phyloP scores from a whole-genome alignment of 306 rosid genomes.

The Trifolium pratense region DNA sequence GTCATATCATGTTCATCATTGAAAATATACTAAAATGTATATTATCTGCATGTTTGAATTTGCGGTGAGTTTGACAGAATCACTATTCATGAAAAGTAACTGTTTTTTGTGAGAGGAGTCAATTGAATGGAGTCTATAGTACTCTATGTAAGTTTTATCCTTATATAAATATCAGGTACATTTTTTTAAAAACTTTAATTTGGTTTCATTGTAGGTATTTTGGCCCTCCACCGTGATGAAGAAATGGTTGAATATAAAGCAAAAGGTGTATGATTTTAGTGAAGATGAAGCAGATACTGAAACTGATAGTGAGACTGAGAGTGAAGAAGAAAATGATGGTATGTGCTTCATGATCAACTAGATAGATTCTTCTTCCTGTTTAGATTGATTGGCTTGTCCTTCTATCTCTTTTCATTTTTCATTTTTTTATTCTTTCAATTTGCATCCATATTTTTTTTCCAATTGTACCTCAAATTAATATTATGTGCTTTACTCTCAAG shows the following conservation, averaged over 20 bases:
- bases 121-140: too few relatives aligned
- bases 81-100: too few relatives aligned
- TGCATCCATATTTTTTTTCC: too few relatives aligned
- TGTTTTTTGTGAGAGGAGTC: too few relatives aligned
- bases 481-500: too few relatives aligned
- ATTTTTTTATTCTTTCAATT: too few relatives aligned
- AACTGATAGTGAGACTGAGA: conserved; percentile 81
- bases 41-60: background rate
- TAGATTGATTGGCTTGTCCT: too few relatives aligned
- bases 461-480: too few relatives aligned
- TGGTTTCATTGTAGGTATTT: conserved; percentile 64
- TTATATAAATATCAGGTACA: background rate
- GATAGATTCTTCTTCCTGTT: too few relatives aligned
- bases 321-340: conserved; percentile 85
- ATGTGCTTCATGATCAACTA: background rate
- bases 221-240: conserved; percentile 95
- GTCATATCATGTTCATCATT: background rate
- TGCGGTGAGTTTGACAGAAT: too few relatives aligned
- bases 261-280: conserved; percentile 78
- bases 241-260: conserved; percentile 94
- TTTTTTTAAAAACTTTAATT: conserved; percentile 30
- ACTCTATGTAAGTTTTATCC: too few relatives aligned
- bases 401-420: too few relatives aligned
- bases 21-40: background rate
- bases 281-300: conserved; percentile 92